Evolutionary conservation across 1,284 basidiomycete species (phyloP).

Genomic region (Rhizoctonia solani): DNA sequence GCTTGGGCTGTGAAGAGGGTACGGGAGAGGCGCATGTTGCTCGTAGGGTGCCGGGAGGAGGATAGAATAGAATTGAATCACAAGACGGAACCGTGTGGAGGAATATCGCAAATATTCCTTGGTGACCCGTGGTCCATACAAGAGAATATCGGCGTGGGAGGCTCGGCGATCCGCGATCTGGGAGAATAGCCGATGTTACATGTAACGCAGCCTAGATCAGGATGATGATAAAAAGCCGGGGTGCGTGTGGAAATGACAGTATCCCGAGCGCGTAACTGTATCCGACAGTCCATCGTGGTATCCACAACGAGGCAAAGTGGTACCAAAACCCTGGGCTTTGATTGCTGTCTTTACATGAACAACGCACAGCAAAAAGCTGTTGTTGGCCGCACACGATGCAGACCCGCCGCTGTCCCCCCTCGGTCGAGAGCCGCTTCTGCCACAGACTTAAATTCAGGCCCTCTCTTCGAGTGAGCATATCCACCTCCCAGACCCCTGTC

Average conservation of each 20-base stretch:
- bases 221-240: neutral
- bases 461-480: neutral
- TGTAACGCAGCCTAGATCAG: neutral
- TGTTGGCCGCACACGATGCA: neutral
- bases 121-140: no score
- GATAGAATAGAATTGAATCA: no score
- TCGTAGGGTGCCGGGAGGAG: no score
- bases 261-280: no score
- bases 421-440: neutral
- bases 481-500: neutral
- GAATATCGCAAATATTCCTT: no score
- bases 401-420: no score
- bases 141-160: neutral
- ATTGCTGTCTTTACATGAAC: neutral
- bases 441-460: neutral
- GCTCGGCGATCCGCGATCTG: slow-evolving; percentile 1
- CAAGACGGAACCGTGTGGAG: no score
- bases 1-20: no score
- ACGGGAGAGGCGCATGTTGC: no score
- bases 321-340: neutral
- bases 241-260: neutral
- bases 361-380: slow-evolving; percentile 21
- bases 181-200: neutral
- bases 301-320: slow-evolving; percentile 16
- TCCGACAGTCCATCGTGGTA: no score